Evolutionary conservation across 1,284 basidiomycete genomes (phyloP), one percentile per base, ranked within the genome.

Genomic region (Fomitopsis betulina): DNA sequence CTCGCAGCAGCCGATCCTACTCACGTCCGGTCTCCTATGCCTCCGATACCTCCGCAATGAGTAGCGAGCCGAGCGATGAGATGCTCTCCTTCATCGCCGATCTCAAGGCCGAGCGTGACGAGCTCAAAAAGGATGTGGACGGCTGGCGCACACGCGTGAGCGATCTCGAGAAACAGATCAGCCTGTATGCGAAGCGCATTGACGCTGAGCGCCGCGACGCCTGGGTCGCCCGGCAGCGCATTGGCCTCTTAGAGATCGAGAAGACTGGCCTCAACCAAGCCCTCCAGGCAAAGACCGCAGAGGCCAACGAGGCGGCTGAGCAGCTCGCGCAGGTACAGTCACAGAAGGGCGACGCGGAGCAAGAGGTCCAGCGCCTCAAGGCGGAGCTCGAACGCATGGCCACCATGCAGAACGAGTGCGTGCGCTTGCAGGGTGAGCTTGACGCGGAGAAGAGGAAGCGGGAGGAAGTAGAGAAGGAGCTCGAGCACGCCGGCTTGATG

Each of bases 61-160:
- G 64, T 25, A 62, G 58, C 40, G 66, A 69, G 49, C 58, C 86
- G 9, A 83, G 74, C 58, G 87, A 91, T 65, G 90, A 92, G 74
- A 85, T 91, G 83, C 71, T 90, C 45, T 78, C 79, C 64, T 77
- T 91, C 45, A 77, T 92, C 51, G 77, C 85, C 2, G 90, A 93
- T 69, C 77, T 93, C 62, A 91, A 90, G 67, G 77, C 82, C 0
- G 90, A 93, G 67, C 79, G 91, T 19, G 90, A 93, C 65, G 88
- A 91, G 62, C 76, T 93, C 54, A 90, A 86, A 71, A 79, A 79
- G 53, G 90, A 92, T 69, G 82, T 89, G 0, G 85, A 89, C 62
- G 88, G 86, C 0, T 91, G 89, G 87, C 79, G 87, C 58, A 80
- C 74, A 32, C 80, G 89, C 30, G 84, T 91, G 38, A 77, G 75